Evolutionary conservation across 495 filamentous ascomycete species (phyloP).

Genomic region (Parathielavia hyrcaniae): DNA sequence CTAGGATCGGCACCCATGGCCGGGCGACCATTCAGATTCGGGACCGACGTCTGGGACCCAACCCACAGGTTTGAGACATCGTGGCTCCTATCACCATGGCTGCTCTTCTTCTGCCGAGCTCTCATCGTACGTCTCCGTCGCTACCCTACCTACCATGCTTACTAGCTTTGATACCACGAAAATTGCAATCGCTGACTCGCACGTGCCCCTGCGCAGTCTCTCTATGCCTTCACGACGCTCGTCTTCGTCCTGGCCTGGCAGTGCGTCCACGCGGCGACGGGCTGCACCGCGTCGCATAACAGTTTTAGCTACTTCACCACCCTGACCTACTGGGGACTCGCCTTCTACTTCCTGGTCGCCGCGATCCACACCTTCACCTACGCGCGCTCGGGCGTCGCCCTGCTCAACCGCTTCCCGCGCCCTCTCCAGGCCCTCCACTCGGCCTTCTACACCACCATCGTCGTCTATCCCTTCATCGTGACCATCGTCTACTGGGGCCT

Average conservation of each 20-base stretch:
- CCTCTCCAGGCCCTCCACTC: conserved; percentile 59
- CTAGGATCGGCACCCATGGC: conserved; percentile 17
- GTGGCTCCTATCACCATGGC: conserved; percentile 62
- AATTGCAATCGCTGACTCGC: conserved; percentile 1
- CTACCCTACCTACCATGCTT: too few relatives aligned
- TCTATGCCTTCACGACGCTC: conserved; percentile 67
- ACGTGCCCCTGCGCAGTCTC: conserved; percentile 31
- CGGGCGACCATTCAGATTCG: conserved; percentile 34
- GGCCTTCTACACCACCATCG: conserved; percentile 59
- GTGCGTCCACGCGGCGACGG: conserved; percentile 29
- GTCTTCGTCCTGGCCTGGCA: conserved; percentile 62
- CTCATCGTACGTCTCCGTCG: conserved; percentile 42
- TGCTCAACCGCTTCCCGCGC: conserved; percentile 56
- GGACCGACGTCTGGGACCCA: conserved; percentile 48
- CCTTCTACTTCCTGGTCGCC: conserved; percentile 65
- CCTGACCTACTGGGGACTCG: conserved; percentile 70
- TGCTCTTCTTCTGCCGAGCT: conserved; percentile 53
- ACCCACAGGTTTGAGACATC: conserved; percentile 66
- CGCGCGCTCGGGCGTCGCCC: conserved; percentile 46
- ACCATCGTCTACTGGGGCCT: conserved; percentile 58
- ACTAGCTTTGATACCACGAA: too few relatives aligned
- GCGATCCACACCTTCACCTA: conserved; percentile 63
- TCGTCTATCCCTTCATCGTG: conserved; percentile 65
- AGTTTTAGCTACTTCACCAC: conserved; percentile 78
- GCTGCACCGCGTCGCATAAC: conserved; percentile 32